Evolutionary conservation across 208 protist genomes (phyloP).

Genomic region (Trypanosoma congolense): DNA sequence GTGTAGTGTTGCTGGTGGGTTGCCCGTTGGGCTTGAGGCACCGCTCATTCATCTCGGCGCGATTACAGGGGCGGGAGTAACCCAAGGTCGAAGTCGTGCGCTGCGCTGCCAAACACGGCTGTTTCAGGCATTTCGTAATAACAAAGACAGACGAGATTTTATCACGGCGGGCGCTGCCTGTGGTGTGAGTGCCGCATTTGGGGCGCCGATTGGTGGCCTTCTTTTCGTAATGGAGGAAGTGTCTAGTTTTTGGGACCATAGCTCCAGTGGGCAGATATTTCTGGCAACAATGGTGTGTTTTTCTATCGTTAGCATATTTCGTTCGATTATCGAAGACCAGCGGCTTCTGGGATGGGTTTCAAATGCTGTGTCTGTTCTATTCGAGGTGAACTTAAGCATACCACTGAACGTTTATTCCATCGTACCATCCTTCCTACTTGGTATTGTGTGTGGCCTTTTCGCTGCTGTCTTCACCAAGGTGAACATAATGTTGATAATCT

Average conservation of each 20-base stretch:
- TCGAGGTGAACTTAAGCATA: constrained; percentile 84
- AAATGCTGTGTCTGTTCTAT: constrained; percentile 80
- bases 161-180: constrained; percentile 92
- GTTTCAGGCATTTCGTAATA: constrained; percentile 83
- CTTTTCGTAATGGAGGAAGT: constrained; percentile 96
- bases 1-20: constrained; percentile 82
- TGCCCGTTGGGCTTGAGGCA: constrained; percentile 93
- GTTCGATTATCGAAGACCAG: constrained; percentile 69
- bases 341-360: constrained; percentile 75
- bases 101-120: constrained; percentile 73
- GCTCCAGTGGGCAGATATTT: constrained; percentile 91
- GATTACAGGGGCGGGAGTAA: constrained; percentile 91
- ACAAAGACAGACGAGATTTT: constrained; percentile 92
- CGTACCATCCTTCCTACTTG: constrained; percentile 82
- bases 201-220: constrained; percentile 92
- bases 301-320: constrained; percentile 75
- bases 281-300: constrained; percentile 89
- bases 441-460: constrained; percentile 68
- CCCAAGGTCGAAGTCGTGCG: constrained; percentile 84
- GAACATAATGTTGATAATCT: constrained; percentile 81
- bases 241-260: constrained; percentile 88
- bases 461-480: constrained; percentile 87
- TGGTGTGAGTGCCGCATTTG: constrained; percentile 94
- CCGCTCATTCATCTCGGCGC: constrained; percentile 95
- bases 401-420: constrained; percentile 83